phyloP scores from a whole-genome alignment of 1,284 basidiomycete species.

The Austroboletus olivaceoglutinosus region DNA sequence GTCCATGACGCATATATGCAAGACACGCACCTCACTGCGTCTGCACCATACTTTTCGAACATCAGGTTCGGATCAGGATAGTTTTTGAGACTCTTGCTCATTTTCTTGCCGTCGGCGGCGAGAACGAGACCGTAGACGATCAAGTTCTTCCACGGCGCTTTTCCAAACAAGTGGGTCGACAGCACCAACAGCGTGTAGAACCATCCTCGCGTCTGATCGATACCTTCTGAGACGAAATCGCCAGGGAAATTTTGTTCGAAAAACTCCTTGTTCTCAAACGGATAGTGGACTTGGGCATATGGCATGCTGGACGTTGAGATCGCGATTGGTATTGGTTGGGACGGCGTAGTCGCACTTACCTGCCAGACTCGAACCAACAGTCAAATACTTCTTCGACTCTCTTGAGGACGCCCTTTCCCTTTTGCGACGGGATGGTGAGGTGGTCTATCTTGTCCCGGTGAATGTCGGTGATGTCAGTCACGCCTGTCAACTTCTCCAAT shows the following conservation, averaged over 20 bases:
- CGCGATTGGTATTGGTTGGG: neutral
- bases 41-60: conserved; percentile 92
- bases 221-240: conserved; percentile 98
- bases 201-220: conserved; percentile 96
- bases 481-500: conserved; percentile 86
- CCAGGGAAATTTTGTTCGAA: conserved; percentile 89
- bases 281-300: conserved; percentile 96
- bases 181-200: conserved; percentile 98
- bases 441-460: conserved; percentile 95
- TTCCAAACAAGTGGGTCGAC: conserved; percentile 91
- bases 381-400: conserved; percentile 98
- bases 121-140: conserved; percentile 96
- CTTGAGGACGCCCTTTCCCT: conserved; percentile 85
- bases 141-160: conserved; percentile 97
- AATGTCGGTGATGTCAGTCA: conserved; percentile 84
- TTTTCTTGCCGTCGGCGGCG: conserved; percentile 98
- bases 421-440: conserved; percentile 92
- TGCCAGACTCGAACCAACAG: conserved; percentile 99
- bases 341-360: conserved; percentile 45
- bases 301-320: conserved; percentile 77
- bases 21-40: conserved; percentile 76
- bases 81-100: conserved; percentile 98
- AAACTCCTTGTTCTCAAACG: conserved; percentile 93
- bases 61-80: conserved; percentile 97
- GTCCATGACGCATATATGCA: neutral